Base-by-base conservation (phyloP, 768 basidiomycete genomes). In the Lactarius sp. region DNA sequence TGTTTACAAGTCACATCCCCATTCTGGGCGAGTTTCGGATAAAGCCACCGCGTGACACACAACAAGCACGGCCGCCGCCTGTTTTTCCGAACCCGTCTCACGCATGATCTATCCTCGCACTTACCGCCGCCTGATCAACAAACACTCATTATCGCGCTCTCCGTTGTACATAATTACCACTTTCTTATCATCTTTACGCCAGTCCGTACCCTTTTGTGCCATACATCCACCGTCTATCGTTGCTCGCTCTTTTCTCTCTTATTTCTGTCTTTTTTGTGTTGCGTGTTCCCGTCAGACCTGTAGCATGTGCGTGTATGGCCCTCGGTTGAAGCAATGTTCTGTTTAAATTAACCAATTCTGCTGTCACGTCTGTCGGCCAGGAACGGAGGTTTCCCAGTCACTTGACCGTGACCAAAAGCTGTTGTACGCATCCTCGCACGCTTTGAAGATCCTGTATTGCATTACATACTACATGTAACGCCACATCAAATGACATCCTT, bases 21-120 rank as follows among this genome's bases (percentile, higher is more conserved):
- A 79, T 92, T 64, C 78, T 83, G 66, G 76, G 81, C 71, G 86
- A 92, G 73, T 90, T 93, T 79, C 85, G 90, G 62, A 83, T 93
- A 64, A 90, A 88, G 70, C 87, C 86, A 7, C 88, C 83, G 34
- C 80, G 83, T 72, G 85, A 81, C 18, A 68, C 72, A 18, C 27
- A 49, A 18, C 27, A 49, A 50, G 70, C 72, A 36, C 77, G 75
- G 39, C 73, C 78, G 4, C 72, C 75, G n/a, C 75, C 75, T 9
- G 70, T 76, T 31, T 78, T 80, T 68, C 72, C 75, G 22, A 73
- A 74, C 56, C 73, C 76, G 57, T 77, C 77, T 39, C 75, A 77
- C 60, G 69, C 71, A 63, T 73, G 73, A 72, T 65, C 69, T 54
- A 57, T 50, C 36, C 13, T 61, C 49, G 54, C 59, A 50, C 52